Evolutionary conservation across 345 rosid genomes (phyloP).

Genomic region (Bruguiera sexangula): DNA sequence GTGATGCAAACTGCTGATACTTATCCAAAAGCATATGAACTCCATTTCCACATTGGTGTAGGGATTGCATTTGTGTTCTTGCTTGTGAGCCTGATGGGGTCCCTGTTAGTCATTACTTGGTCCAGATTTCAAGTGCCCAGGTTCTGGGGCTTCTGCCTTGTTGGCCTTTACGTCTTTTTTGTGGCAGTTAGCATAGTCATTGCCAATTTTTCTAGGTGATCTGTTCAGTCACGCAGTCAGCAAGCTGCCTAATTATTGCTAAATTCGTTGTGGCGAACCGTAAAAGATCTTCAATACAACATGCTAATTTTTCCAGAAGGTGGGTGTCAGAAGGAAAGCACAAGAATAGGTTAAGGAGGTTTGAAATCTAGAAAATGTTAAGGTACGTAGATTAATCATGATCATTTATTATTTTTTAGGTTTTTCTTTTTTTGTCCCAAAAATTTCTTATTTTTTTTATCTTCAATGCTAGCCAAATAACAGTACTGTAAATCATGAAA

Average conservation of each 20-base stretch:
- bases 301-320: too few relatives aligned
- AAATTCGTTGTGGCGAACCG: neutral
- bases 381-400: too few relatives aligned
- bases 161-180: constrained; percentile 71
- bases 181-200: constrained; percentile 58
- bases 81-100: constrained; percentile 86
- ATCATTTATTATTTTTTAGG: too few relatives aligned
- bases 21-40: constrained; percentile 77
- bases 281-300: neutral
- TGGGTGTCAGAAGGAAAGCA: neutral
- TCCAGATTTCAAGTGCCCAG: constrained; percentile 83
- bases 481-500: too few relatives aligned
- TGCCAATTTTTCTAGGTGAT: constrained; percentile 58
- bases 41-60: constrained; percentile 73
- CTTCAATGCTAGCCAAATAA: too few relatives aligned
- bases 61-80: constrained; percentile 86
- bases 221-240: neutral
- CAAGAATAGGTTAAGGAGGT: constrained; percentile 8
- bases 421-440: too few relatives aligned
- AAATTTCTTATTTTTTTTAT: too few relatives aligned
- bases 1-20: constrained; percentile 29
- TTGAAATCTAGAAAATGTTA: too few relatives aligned
- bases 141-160: constrained; percentile 94
- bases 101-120: constrained; percentile 89
- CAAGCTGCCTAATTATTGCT: neutral